Evolutionary conservation across 441 rosid genomes (phyloP).

Genomic region (Geranium incanum): DNA sequence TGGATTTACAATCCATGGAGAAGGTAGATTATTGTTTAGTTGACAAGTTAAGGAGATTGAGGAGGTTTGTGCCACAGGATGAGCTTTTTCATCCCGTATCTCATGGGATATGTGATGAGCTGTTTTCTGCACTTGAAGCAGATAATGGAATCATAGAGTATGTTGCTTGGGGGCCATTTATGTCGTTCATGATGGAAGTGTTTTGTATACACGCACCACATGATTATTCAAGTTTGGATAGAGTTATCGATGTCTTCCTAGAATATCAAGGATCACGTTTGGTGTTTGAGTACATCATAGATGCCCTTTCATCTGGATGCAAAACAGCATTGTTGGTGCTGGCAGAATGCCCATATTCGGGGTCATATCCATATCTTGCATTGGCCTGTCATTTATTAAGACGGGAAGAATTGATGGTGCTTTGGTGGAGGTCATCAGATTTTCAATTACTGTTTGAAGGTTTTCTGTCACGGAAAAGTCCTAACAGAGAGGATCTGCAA

Average conservation of each 20-base stretch:
- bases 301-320: constrained; percentile 75
- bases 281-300: constrained; percentile 55
- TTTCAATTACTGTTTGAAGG: constrained; percentile 80
- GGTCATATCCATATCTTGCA: constrained; percentile 81
- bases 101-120: constrained; percentile 63
- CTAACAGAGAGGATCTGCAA: constrained; percentile 83
- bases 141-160: constrained; percentile 54
- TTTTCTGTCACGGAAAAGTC: constrained; percentile 66
- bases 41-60: constrained; percentile 68
- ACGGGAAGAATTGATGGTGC: constrained; percentile 66
- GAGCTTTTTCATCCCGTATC: constrained; percentile 69
- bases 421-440: constrained; percentile 78
- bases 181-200: constrained; percentile 71
- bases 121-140: constrained; percentile 52
- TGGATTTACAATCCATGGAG: constrained; percentile 45
- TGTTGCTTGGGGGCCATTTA: constrained; percentile 66
- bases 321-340: constrained; percentile 57
- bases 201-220: constrained; percentile 69
- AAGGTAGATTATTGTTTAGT: constrained; percentile 50
- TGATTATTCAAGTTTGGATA: constrained; percentile 65
- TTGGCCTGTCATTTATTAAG: constrained; percentile 76
- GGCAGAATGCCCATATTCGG: constrained; percentile 87
- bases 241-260: constrained; percentile 56
- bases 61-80: constrained; percentile 65
- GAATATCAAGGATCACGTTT: constrained; percentile 52